These are phyloP conservation scores for Mycosarcoma mackinlayi DNA, from an alignment of 1,284 basidiomycete genomes.

Conservation along the genomic window DNA sequence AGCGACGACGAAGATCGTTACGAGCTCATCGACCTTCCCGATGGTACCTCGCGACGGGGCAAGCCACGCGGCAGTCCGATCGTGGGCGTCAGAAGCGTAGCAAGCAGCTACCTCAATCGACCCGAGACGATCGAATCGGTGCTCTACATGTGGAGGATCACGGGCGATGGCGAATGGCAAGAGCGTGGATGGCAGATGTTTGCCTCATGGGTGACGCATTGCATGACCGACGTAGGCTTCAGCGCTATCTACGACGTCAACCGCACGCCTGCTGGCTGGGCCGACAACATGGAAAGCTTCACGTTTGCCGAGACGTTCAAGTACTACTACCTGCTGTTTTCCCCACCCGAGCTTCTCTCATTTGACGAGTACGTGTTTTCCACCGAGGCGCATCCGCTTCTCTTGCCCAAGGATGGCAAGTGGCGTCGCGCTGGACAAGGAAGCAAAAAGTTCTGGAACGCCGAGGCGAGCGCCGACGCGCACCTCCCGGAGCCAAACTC, in stretches of 20 bases:
- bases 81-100: conserved; percentile 57
- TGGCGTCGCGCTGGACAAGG: conserved; percentile 56
- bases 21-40: conserved; percentile 35
- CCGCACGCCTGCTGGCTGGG: conserved; percentile 54
- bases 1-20: conserved; percentile 57
- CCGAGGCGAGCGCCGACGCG: conserved; percentile 12
- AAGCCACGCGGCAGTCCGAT: conserved; percentile 56
- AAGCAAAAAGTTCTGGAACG: conserved; percentile 53
- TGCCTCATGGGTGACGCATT: conserved; percentile 71
- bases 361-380: conserved; percentile 74
- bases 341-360: conserved; percentile 71
- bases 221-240: conserved; percentile 69
- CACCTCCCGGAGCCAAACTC: conserved; percentile 32
- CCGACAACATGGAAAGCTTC: conserved; percentile 72
- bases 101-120: conserved; percentile 64
- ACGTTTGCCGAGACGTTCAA: conserved; percentile 73
- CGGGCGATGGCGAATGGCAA: conserved; percentile 72
- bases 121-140: conserved; percentile 74
- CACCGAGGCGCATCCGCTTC: conserved; percentile 69
- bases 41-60: conserved; percentile 50
- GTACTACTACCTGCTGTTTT: conserved; percentile 70
- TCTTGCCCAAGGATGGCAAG: conserved; percentile 55
- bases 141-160: conserved; percentile 72
- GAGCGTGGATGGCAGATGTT: conserved; percentile 75
- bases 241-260: conserved; percentile 70